phyloP scores from a whole-genome alignment of 371 early-diverging fungal genomes.

The Polyrhizophydium stewartii region DNA sequence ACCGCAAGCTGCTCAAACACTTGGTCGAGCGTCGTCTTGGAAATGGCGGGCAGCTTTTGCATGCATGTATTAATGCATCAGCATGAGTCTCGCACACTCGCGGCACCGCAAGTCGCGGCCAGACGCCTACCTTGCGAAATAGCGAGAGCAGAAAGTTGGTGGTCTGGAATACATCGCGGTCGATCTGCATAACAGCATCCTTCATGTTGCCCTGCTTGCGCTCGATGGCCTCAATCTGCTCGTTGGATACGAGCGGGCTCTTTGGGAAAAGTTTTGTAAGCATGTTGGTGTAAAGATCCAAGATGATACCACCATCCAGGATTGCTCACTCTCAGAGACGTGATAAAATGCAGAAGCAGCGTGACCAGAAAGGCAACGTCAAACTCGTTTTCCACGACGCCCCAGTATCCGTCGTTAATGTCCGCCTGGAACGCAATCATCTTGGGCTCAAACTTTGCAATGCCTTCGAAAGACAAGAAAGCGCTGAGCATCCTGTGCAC shows the following conservation, averaged over 20 bases:
- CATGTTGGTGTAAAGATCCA: too few relatives aligned
- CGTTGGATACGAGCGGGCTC: not conserved
- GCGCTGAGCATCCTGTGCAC: not conserved
- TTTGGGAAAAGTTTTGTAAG: too few relatives aligned
- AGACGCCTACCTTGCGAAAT: not conserved
- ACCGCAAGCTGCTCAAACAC: not conserved
- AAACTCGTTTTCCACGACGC: constrained; percentile 5
- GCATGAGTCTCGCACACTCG: too few relatives aligned
- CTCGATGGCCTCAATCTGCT: not conserved
- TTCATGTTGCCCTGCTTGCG: not conserved
- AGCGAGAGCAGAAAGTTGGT: not conserved
- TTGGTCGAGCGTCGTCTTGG: not conserved
- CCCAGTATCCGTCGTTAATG: constrained; percentile 20
- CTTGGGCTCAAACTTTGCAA: not conserved
- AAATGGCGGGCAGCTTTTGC: not conserved
- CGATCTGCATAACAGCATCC: not conserved
- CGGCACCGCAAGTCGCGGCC: too few relatives aligned
- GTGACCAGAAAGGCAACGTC: constrained; percentile 9
- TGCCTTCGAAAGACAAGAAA: constrained; percentile 8
- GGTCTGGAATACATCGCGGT: not conserved
- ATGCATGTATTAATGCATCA: too few relatives aligned
- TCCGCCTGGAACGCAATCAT: constrained; percentile 7
- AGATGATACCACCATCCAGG: too few relatives aligned
- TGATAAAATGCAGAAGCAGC: constrained; percentile 21
- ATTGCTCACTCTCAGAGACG: too few relatives aligned